Base-by-base conservation (phyloP, 768 basidiomycete genomes). In the Trametes gibbosa region DNA sequence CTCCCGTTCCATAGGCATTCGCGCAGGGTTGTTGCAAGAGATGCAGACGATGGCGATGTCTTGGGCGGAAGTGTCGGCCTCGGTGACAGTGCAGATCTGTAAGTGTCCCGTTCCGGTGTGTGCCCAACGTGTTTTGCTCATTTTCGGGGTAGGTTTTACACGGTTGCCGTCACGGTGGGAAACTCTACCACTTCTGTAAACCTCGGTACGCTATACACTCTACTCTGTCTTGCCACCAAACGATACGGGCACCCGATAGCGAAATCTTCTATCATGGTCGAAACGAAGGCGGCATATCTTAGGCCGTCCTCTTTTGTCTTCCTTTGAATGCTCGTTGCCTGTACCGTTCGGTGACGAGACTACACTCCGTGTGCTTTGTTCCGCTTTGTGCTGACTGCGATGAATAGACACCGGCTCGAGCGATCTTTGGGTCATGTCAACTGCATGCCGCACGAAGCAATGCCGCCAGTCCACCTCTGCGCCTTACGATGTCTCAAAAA, bases 381-480 rank as follows among this genome's bases (percentile, higher is more conserved):
- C 12, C 7, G 35, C 16, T 5, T 6, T 25, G 25, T 46, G 5
- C 32, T 60, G 35, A 40, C 14, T 0, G 13, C 10, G 37, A 24
- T 21, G 25, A 29, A 21, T 51, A 89, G 90, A 91, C 61, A 89
- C 89, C 2, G 89, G 89, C 29, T 91, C 90, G 3, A 85, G 89
- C 16, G 89, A 92, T 68, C 69, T 91, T 4, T 92, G 90, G 90
- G 81, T 87, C 10, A 73, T 85, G 51, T 86, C 87, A 0, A 78
- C 83, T 45, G 71, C 77, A 0, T 90, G 87, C 69, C 71, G 70
- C 9, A 68, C 77, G 0, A 48, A 37, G 10, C 37, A 59, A n/a
- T 80, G 77, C 57, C 77, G 77, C 49, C 58, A 72, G 3, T 72
- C 68, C 27, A 71, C 65, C 0, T 65, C 78, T 0, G 70, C 77